phyloP scores from a whole-genome alignment of 768 basidiomycete genomes.

The Candolleomyces eurysporus region DNA sequence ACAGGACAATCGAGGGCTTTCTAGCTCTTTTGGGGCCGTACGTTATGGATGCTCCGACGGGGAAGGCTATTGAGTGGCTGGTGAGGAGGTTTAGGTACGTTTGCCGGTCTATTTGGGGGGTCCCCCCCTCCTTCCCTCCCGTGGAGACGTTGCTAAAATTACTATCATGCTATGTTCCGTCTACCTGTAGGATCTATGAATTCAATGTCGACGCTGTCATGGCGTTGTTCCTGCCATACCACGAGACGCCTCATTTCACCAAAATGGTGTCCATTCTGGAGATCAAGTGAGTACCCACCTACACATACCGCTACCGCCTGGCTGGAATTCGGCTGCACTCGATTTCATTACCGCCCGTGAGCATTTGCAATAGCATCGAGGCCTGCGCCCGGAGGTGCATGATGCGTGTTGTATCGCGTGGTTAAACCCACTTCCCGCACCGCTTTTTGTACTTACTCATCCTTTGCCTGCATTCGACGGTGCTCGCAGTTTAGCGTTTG shows the following conservation, averaged over 20 bases:
- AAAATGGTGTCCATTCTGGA: slow-evolving; percentile 89
- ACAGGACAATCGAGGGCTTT: slow-evolving; percentile 59
- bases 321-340: background rate
- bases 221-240: slow-evolving; percentile 87
- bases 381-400: too few relatives aligned
- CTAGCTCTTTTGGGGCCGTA: slow-evolving; percentile 74
- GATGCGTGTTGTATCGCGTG: too few relatives aligned
- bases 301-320: background rate
- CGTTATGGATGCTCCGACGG: slow-evolving; percentile 76
- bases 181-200: slow-evolving; percentile 71
- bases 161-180: background rate
- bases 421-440: too few relatives aligned
- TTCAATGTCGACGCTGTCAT: slow-evolving; percentile 84
- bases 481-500: background rate
- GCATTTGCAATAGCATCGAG: too few relatives aligned
- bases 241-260: slow-evolving; percentile 90
- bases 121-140: background rate
- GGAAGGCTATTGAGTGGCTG: slow-evolving; percentile 91
- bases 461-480: too few relatives aligned
- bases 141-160: background rate
- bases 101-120: background rate
- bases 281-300: slow-evolving; percentile 50
- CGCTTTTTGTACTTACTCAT: too few relatives aligned
- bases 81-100: slow-evolving; percentile 87
- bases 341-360: background rate